phyloP scores from a whole-genome alignment of 345 rosid species.

The rapeseed (Brassica napus) region DNA sequence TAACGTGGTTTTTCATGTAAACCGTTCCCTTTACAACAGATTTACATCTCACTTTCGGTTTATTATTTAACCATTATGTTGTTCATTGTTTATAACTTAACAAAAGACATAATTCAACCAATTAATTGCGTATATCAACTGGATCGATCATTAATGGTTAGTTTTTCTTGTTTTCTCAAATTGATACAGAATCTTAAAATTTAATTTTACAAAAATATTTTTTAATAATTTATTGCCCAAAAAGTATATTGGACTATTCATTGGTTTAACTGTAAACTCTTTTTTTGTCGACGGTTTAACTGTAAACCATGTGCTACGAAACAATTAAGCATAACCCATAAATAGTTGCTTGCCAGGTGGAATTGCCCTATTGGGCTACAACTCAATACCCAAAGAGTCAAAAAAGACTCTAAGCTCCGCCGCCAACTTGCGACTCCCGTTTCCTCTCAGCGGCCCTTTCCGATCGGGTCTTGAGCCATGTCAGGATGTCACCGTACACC shows the following conservation, averaged over 20 bases:
- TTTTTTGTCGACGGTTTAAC: background rate
- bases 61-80: too few species aligned
- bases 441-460: slow-evolving; percentile 24
- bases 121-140: too few species aligned
- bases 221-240: background rate
- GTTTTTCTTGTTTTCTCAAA: background rate
- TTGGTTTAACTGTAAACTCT: slow-evolving; percentile 2
- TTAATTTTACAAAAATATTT: background rate
- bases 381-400: background rate
- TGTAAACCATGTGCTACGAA: slow-evolving; percentile 6
- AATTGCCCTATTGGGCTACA: background rate
- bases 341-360: slow-evolving; percentile 21
- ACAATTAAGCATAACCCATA: slow-evolving; percentile 7
- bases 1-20: background rate
- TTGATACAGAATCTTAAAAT: background rate
- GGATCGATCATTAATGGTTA: background rate
- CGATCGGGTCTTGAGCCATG: slow-evolving; percentile 31
- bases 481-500: slow-evolving; percentile 35
- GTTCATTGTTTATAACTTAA: too few species aligned
- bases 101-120: too few species aligned
- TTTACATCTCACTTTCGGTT: too few species aligned
- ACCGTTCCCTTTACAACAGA: too few species aligned
- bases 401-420: slow-evolving; percentile 6
- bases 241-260: background rate
- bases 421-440: slow-evolving; percentile 18